Evolutionary conservation across 2,329 filamentous ascomycete genomes (phyloP).

Genomic region (Fusarium falciforme): DNA sequence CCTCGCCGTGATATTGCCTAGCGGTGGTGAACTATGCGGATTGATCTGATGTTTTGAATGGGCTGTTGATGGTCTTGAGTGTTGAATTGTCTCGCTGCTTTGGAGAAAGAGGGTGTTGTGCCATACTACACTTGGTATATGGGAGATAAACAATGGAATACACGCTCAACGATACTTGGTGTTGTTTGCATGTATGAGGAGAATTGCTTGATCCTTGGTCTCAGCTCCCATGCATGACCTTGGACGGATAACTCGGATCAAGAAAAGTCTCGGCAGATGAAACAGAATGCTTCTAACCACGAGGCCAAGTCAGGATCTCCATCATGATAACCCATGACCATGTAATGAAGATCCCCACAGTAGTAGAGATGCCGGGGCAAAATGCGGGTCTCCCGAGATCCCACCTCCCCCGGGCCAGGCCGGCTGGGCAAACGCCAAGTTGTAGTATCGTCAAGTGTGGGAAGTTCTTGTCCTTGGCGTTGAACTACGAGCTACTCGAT

Average conservation of each 20-base stretch:
- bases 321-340: background rate
- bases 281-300: background rate
- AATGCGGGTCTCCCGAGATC: conserved; percentile 17
- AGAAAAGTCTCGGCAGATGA: background rate
- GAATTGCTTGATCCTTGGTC: background rate
- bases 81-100: background rate
- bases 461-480: background rate
- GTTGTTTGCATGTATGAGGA: background rate
- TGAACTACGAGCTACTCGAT: background rate
- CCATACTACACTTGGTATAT: background rate
- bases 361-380: background rate
- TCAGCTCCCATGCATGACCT: background rate
- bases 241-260: background rate
- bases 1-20: conserved; percentile 14
- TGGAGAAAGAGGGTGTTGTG: background rate
- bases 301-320: background rate
- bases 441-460: background rate
- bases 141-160: background rate
- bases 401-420: conserved; percentile 25
- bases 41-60: background rate
- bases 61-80: background rate
- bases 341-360: background rate
- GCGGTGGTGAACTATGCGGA: background rate
- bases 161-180: background rate
- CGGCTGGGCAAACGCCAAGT: conserved; percentile 27